Evolutionary conservation across 345 rosid genomes (phyloP).

Genomic region (Eutrema yunnanense): DNA sequence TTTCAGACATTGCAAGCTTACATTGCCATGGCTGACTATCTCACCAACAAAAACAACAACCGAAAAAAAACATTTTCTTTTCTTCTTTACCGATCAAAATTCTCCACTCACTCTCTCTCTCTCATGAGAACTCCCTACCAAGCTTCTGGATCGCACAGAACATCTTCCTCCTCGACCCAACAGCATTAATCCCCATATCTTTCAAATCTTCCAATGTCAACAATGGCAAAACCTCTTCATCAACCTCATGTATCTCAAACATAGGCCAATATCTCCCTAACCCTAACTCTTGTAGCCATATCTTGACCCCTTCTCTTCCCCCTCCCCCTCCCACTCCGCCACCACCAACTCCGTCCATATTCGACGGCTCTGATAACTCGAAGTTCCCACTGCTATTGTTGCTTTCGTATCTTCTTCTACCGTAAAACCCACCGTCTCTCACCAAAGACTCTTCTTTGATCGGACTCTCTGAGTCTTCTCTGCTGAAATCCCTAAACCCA

Average conservation of each 20-base stretch:
- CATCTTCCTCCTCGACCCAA: conserved; percentile 85
- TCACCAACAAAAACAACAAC: conserved; percentile 5
- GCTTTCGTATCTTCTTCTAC: conserved; percentile 14
- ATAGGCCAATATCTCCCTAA: conserved; percentile 72
- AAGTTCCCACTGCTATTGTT: conserved; percentile 21
- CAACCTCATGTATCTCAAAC: conserved; percentile 84
- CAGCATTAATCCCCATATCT: conserved; percentile 88
- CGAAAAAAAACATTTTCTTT: background rate
- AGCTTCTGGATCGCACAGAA: conserved; percentile 78
- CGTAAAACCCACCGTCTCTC: conserved; percentile 19
- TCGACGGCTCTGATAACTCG: conserved; percentile 7
- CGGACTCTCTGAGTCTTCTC: conserved; percentile 65
- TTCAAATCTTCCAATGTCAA: conserved; percentile 86
- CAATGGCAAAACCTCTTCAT: conserved; percentile 79
- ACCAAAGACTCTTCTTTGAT: conserved; percentile 51
- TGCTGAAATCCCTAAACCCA: conserved; percentile 43
- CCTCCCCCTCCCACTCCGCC: conserved; percentile 20
- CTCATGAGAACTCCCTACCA: conserved; percentile 68
- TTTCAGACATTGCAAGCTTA: conserved; percentile 45
- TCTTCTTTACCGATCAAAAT: conserved; percentile 13
- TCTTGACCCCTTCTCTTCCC: conserved; percentile 21
- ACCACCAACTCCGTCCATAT: conserved; percentile 20
- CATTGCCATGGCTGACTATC: conserved; percentile 42
- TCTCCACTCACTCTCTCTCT: background rate
- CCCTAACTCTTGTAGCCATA: conserved; percentile 40